Evolutionary conservation across 495 filamentous ascomycete species (phyloP).

Genomic region (Ascobolus immersus): DNA sequence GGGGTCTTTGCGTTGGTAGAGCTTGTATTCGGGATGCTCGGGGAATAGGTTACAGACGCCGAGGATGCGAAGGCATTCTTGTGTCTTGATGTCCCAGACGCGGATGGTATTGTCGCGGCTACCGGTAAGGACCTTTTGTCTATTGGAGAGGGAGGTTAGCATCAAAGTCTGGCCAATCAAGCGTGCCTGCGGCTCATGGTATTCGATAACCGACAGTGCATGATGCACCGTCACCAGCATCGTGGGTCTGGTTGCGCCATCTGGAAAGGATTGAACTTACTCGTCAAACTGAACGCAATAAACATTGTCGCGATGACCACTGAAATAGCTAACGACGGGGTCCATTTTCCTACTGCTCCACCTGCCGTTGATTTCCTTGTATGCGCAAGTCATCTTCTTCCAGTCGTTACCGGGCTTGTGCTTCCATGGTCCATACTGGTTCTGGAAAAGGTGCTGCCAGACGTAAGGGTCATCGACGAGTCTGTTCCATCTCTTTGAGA

Average conservation of each 20-base stretch:
- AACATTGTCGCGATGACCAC: slow-evolving; percentile 80
- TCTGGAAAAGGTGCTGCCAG: slow-evolving; percentile 13
- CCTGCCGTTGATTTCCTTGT: slow-evolving; percentile 42
- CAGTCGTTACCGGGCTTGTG: slow-evolving; percentile 34
- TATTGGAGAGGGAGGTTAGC: slow-evolving; percentile 17
- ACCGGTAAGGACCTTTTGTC: slow-evolving; percentile 83
- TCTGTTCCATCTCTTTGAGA: slow-evolving; percentile 12
- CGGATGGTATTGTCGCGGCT: slow-evolving; percentile 86
- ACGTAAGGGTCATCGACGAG: slow-evolving; percentile 13
- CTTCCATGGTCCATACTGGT: slow-evolving; percentile 14
- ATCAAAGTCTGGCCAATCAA: neutral
- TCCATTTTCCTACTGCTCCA: slow-evolving; percentile 57
- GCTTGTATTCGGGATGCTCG: slow-evolving; percentile 11
- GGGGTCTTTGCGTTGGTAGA: slow-evolving; percentile 17
- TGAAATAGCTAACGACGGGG: slow-evolving; percentile 60
- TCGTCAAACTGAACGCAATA: slow-evolving; percentile 98
- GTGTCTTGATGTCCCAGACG: slow-evolving; percentile 78
- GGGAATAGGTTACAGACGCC: slow-evolving; percentile 21
- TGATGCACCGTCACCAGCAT: too few species aligned
- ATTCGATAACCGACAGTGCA: neutral
- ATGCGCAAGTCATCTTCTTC: slow-evolving; percentile 60
- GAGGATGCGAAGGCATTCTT: slow-evolving; percentile 57
- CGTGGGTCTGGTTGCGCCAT: too few species aligned
- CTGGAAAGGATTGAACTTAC: slow-evolving; percentile 23
- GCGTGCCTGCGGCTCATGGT: neutral